Base-by-base conservation (phyloP, 2,329 filamentous ascomycete genomes). In the Trichoderma harzianum region DNA sequence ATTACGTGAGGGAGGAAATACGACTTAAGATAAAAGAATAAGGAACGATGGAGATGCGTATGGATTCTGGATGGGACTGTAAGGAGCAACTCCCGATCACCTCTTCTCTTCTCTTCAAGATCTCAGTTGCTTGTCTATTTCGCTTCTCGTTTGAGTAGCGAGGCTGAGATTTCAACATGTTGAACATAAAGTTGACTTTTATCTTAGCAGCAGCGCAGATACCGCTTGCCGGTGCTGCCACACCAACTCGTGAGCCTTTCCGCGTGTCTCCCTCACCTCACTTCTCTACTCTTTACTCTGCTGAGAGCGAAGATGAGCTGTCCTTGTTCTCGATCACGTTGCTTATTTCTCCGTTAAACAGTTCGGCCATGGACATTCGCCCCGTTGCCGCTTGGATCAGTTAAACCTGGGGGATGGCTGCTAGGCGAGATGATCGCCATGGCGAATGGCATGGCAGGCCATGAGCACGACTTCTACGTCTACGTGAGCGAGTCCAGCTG, bases 361-460 rank as follows among this genome's bases (percentile, higher is more conserved):
- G 75, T 76, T 24, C 71, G 74, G 62, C 75, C 75, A 71, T 76
- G 75, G 75, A 32, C 26, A 0, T 75, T 72, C 53, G 26, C 74
- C 3, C 74, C 75, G 3, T 75, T 87, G 1, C 81, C 86, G 0
- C 78, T 88, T 16, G 86, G 86, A n/a, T 79, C 83, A 4, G 82
- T 89, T 62, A 84, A 81, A 63, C 82, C 88, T 0, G 73, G 77
- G 10, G 87, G 87, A 71, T 90, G 88, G 84, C 80, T 89, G 7
- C 77, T 80, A 26, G 83, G 85, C 32, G 84, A 89, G 75, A 78
- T 89, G 64, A 75, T 80, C 7, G 80, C 86, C 36, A 83, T 83
- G 76, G 85, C 84, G 21, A 77, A 83, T 69, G 88, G 87, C 2
- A 82, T 89, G 0, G 84, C 85, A 0, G 87, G 88, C 4, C 85